These are phyloP conservation scores for Barnettozyma populi DNA, from an alignment of 805 yeast genomes.

Conservation along the genomic window DNA sequence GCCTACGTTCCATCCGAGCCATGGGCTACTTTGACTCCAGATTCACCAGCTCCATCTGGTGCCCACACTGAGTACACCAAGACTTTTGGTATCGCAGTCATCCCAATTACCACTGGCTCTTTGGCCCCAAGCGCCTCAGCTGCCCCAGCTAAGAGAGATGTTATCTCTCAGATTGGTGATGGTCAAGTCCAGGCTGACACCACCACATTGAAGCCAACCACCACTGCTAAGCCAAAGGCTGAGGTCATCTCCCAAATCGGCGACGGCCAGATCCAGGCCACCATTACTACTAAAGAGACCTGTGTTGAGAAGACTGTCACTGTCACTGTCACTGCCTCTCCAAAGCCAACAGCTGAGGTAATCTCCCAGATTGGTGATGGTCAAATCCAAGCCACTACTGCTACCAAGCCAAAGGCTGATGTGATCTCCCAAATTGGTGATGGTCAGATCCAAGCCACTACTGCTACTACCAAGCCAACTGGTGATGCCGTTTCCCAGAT, in stretches of 20 bases:
- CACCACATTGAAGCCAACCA: slow-evolving; percentile 8
- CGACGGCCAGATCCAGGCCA: slow-evolving; percentile 31
- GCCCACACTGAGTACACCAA: slow-evolving; percentile 33
- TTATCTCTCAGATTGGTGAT: slow-evolving; percentile 20
- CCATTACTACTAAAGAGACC: slow-evolving; percentile 12
- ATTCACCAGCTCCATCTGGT: slow-evolving; percentile 30
- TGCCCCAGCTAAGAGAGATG: slow-evolving; percentile 14
- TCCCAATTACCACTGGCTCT: slow-evolving; percentile 29
- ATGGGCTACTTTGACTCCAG: slow-evolving; percentile 40
- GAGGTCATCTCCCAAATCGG: slow-evolving; percentile 23
- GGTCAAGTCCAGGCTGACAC: slow-evolving; percentile 22
- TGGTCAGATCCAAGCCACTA: slow-evolving; percentile 14
- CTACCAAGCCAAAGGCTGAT: slow-evolving; percentile 6
- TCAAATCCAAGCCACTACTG: slow-evolving; percentile 26
- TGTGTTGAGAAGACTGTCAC: slow-evolving; percentile 30
- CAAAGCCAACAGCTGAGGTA: slow-evolving; percentile 21
- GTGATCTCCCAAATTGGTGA: slow-evolving; percentile 6
- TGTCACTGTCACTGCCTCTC: slow-evolving; percentile 12
- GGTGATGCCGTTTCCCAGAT: slow-evolving; percentile 9
- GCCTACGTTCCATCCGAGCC: slow-evolving; percentile 60
- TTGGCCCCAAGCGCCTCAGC: slow-evolving; percentile 17
- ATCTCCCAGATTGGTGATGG: slow-evolving; percentile 27
- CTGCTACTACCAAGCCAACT: slow-evolving; percentile 36
- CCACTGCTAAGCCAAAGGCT: slow-evolving; percentile 14
- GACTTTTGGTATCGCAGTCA: slow-evolving; percentile 39